Evolutionary conservation across 2,329 filamentous ascomycete genomes (phyloP).

Genomic region (Hypoxylon sp.): DNA sequence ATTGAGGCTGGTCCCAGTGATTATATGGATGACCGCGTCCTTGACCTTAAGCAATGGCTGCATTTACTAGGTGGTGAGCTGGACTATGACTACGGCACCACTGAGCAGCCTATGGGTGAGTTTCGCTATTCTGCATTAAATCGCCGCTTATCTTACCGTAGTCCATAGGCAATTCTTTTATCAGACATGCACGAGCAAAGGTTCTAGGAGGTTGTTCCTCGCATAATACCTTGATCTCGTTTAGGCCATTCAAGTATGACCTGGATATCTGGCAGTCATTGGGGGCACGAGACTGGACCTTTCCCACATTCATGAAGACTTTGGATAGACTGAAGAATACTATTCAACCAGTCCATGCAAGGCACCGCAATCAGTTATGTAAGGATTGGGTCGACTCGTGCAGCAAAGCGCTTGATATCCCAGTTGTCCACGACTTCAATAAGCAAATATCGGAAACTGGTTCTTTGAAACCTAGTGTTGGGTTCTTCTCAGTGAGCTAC

Average conservation of each 20-base stretch:
- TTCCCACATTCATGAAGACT: conserved; percentile 85
- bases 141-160: conserved; percentile 47
- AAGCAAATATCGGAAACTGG: conserved; percentile 82
- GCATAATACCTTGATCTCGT: conserved; percentile 94
- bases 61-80: conserved; percentile 86
- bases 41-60: conserved; percentile 90
- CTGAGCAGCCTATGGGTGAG: conserved; percentile 84
- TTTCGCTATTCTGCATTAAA: conserved; percentile 33
- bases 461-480: conserved; percentile 80
- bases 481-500: conserved; percentile 92
- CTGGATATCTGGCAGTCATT: conserved; percentile 85
- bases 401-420: conserved; percentile 83
- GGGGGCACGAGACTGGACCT: conserved; percentile 88
- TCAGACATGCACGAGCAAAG: conserved; percentile 92
- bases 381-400: conserved; percentile 90
- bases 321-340: conserved; percentile 90
- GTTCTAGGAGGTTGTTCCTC: conserved; percentile 93
- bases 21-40: conserved; percentile 87
- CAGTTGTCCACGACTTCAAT: conserved; percentile 89
- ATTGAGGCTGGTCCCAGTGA: conserved; percentile 93
- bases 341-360: conserved; percentile 88
- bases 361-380: conserved; percentile 91
- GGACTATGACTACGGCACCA: conserved; percentile 92
- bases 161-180: conserved; percentile 83
- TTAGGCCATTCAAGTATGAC: conserved; percentile 92